These are phyloP conservation scores for Alternaria longipes DNA, from an alignment of 2,329 filamentous ascomycete species.

Conservation along the genomic window DNA sequence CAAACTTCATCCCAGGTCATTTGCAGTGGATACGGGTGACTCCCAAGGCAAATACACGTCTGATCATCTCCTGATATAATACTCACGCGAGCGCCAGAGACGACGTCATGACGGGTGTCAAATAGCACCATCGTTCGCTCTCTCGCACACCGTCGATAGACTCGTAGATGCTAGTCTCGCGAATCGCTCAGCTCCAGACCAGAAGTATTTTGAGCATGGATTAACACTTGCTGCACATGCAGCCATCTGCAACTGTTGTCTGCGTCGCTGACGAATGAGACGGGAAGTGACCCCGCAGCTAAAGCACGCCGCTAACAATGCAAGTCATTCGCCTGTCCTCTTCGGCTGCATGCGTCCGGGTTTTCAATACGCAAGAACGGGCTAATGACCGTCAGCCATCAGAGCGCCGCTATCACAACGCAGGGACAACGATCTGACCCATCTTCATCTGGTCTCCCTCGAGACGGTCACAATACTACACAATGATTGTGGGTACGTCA, in stretches of 20 bases:
- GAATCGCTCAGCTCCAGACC: slow-evolving; percentile 5
- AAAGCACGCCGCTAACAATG: slow-evolving; percentile 45
- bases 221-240: slow-evolving; percentile 28
- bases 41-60: background rate
- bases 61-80: slow-evolving; percentile 9
- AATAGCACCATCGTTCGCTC: background rate
- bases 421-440: slow-evolving; percentile 33
- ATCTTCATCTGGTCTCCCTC: slow-evolving; percentile 27
- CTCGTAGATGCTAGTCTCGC: slow-evolving; percentile 2
- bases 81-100: slow-evolving; percentile 2
- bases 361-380: slow-evolving; percentile 30
- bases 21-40: slow-evolving; percentile 6
- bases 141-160: slow-evolving; percentile 6
- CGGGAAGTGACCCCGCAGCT: slow-evolving; percentile 40
- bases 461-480: slow-evolving; percentile 12
- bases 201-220: slow-evolving; percentile 12
- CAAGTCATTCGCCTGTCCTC: slow-evolving; percentile 49
- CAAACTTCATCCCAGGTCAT: slow-evolving; percentile 12
- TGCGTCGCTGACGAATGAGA: slow-evolving; percentile 36
- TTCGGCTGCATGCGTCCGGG: slow-evolving; percentile 34
- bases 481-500: slow-evolving; percentile 23
- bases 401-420: slow-evolving; percentile 28
- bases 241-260: slow-evolving; percentile 29
- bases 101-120: slow-evolving; percentile 17
- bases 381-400: slow-evolving; percentile 34